phyloP scores from a whole-genome alignment of 331 rosid species.

The Quercus tomentella region DNA sequence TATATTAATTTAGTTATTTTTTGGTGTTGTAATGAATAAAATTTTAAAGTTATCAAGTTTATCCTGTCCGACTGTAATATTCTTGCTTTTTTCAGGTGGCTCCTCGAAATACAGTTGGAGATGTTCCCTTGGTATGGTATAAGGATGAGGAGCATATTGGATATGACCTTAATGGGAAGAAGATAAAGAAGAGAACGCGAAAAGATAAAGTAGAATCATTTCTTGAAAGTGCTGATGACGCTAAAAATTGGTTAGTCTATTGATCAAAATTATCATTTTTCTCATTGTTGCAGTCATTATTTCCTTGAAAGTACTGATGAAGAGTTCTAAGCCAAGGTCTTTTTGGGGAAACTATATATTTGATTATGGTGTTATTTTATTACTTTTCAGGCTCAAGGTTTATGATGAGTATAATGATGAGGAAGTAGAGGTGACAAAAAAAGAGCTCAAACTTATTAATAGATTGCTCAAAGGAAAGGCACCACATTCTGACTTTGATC shows the following conservation, averaged over 20 bases:
- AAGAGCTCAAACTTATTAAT: conserved; percentile 57
- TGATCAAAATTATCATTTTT: background rate
- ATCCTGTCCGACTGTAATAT: background rate
- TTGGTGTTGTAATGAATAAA: background rate
- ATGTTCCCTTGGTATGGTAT: conserved; percentile 88
- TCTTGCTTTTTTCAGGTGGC: conserved; percentile 43
- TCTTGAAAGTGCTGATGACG: conserved; percentile 75
- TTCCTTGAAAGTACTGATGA: background rate
- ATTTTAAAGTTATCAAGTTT: background rate
- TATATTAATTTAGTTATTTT: background rate
- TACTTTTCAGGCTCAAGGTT: conserved; percentile 64
- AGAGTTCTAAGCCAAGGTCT: background rate
- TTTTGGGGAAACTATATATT: background rate
- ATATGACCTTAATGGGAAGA: conserved; percentile 78
- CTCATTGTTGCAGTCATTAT: background rate
- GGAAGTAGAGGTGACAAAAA: conserved; percentile 60
- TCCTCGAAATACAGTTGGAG: conserved; percentile 81
- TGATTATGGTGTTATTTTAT: conserved; percentile 6
- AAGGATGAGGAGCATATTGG: conserved; percentile 87
- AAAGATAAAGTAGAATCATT: conserved; percentile 73
- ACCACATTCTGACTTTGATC: conserved; percentile 82
- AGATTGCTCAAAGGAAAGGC: conserved; percentile 68
- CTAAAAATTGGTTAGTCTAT: conserved; percentile 68
- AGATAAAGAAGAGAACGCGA: conserved; percentile 71
- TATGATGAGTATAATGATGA: conserved; percentile 83